These are phyloP conservation scores for Serendipita sp. DNA, from an alignment of 768 basidiomycete species.

Conservation along the genomic window DNA sequence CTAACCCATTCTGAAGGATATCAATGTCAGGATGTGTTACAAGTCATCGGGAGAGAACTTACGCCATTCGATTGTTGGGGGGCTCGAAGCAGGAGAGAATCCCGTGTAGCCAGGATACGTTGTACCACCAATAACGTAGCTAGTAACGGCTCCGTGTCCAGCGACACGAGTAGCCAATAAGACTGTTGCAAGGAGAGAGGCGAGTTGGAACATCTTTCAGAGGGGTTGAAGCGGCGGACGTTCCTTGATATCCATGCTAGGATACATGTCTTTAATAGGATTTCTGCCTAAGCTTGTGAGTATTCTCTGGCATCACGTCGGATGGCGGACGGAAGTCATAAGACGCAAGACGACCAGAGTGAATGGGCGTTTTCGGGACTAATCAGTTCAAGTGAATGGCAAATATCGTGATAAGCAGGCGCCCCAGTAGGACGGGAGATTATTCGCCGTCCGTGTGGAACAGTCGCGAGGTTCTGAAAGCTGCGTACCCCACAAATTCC, in stretches of 20 bases:
- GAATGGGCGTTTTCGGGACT: no score
- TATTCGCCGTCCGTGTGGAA: no score
- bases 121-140: conserved; percentile 4
- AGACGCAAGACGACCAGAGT: background rate
- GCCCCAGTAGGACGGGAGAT: no score
- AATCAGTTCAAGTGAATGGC: no score
- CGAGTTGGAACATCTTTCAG: background rate
- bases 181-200: background rate
- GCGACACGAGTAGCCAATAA: background rate
- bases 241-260: no score
- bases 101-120: conserved; percentile 8
- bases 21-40: no score
- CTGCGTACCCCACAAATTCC: no score
- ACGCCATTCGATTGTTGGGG: background rate
- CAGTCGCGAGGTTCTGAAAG: no score
- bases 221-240: background rate
- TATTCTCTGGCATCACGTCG: background rate
- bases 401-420: no score
- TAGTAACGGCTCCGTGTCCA: conserved; percentile 10
- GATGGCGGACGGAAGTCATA: background rate
- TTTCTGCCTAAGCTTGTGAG: background rate
- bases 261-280: no score
- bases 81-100: background rate
- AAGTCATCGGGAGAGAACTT: background rate
- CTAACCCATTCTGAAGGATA: no score